phyloP scores from a whole-genome alignment of 306 rosid genomes.

The Cucumis melo region DNA sequence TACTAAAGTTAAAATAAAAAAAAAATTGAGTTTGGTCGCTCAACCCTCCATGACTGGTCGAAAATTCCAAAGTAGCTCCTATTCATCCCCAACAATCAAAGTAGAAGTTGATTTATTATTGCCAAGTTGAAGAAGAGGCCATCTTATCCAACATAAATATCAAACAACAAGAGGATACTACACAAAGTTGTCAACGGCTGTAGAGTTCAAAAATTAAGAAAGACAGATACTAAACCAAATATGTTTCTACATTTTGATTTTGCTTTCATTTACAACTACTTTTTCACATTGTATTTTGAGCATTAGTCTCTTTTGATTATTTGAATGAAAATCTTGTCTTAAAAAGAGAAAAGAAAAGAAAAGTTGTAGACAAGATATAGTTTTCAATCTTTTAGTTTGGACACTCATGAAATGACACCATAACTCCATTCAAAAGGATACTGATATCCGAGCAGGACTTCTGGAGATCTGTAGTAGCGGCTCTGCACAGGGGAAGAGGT shows the following conservation, averaged over 20 bases:
- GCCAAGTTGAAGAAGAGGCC: background rate
- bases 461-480: slow-evolving; percentile 97
- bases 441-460: slow-evolving; percentile 99
- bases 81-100: background rate
- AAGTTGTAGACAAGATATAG: background rate
- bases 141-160: background rate
- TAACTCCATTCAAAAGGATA: slow-evolving; percentile 48
- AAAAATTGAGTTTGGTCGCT: background rate
- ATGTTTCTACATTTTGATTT: background rate
- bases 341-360: background rate
- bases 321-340: too few relatives aligned
- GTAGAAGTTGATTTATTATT: background rate
- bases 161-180: background rate
- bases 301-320: too few relatives aligned
- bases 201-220: background rate
- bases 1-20: background rate
- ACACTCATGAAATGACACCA: background rate
- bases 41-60: background rate
- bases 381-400: background rate
- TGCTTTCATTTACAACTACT: too few relatives aligned
- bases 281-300: too few relatives aligned
- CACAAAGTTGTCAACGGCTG: background rate
- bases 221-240: background rate
- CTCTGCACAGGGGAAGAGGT: slow-evolving; percentile 47
- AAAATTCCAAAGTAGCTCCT: background rate